Conservation (phyloP, 2,329 filamentous ascomycete genomes). For the Diaporthe eres region DNA sequence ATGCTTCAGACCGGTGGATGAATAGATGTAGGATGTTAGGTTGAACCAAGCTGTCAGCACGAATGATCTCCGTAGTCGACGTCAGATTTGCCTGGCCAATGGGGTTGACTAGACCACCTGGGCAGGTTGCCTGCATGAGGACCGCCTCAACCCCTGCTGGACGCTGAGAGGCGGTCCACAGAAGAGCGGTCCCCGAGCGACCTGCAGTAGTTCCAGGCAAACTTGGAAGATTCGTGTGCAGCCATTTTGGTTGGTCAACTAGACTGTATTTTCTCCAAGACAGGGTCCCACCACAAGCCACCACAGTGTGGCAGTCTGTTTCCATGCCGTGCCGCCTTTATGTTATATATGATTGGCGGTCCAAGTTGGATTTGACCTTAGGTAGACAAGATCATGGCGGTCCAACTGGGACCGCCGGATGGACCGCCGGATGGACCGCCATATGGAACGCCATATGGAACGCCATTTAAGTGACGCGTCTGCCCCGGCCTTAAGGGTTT, state of each 20-base stretch:
- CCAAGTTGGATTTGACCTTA: neutral
- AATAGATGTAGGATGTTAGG: neutral
- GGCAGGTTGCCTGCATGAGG: neutral
- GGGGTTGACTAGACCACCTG: neutral
- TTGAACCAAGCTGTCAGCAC: neutral
- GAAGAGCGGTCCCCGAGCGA: neutral
- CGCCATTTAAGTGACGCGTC: neutral
- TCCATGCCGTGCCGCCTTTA: neutral
- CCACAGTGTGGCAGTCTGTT: neutral
- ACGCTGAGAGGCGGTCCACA: neutral
- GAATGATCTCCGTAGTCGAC: neutral
- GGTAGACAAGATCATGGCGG: neutral
- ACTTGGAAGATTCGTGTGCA: neutral
- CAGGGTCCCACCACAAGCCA: neutral
- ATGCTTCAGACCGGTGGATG: neutral
- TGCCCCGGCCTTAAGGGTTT: neutral
- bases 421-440: neutral
- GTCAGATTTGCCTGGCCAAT: neutral
- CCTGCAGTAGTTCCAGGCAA: neutral
- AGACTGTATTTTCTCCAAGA: neutral
- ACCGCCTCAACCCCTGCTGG: neutral
- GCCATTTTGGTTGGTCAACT: neutral
- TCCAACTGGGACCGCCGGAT: neutral
- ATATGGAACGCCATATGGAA: neutral
- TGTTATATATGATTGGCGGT: neutral